phyloP scores from a whole-genome alignment of 2,329 filamentous ascomycete species.

The Geosmithia morbida region DNA sequence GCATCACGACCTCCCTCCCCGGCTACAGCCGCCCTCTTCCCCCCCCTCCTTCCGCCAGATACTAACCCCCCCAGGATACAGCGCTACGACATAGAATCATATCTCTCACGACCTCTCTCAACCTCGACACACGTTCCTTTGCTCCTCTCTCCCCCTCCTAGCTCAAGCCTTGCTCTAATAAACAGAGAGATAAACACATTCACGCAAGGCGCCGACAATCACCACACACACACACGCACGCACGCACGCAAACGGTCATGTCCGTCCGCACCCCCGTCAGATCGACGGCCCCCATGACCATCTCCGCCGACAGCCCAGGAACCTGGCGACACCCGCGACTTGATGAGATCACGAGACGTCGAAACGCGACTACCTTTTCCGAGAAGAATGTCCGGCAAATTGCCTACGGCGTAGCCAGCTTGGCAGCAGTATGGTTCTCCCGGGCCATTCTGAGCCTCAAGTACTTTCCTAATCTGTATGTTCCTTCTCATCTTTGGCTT shows the following conservation, averaged over 20 bases:
- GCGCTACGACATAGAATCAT: not conserved
- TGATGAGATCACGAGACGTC: conserved; percentile 71
- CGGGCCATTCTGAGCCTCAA: conserved; percentile 19
- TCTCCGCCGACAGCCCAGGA: conserved; percentile 45
- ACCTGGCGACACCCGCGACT: conserved; percentile 86
- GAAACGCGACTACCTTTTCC: conserved; percentile 64
- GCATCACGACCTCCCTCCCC: no score
- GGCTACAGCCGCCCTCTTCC: not conserved
- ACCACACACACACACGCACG: not conserved
- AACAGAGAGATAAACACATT: no score
- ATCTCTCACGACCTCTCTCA: not conserved
- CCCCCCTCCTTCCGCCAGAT: not conserved
- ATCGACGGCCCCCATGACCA: conserved; percentile 16
- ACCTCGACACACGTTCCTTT: not conserved
- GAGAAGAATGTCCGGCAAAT: conserved; percentile 62
- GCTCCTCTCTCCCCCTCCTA: not conserved
- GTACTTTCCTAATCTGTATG: conserved; percentile 11
- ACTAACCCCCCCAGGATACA: not conserved
- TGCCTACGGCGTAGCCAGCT: conserved; percentile 46
- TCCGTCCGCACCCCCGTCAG: conserved; percentile 23
- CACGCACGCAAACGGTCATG: conserved; percentile 8
- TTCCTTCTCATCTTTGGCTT: not conserved
- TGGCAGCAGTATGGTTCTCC: conserved; percentile 21
- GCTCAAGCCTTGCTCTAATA: not conserved
- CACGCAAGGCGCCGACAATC: not conserved